phyloP scores from a whole-genome alignment of 345 rosid genomes.

The Schrenkiella parvula region DNA sequence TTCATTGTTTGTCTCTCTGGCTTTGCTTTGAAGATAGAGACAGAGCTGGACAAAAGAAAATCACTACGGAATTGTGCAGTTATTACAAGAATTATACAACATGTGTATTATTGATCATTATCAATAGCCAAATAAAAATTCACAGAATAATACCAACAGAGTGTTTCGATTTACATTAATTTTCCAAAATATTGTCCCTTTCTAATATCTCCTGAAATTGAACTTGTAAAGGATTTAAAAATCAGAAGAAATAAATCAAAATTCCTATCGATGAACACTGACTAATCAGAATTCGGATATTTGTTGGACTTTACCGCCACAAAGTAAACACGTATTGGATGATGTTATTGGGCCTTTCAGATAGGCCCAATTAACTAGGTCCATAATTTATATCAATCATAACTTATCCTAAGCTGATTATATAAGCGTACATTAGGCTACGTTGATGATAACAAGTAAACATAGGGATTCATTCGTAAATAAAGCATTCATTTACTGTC shows the following conservation, averaged over 20 bases:
- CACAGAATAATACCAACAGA: not conserved
- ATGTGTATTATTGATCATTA: slow-evolving; percentile 2
- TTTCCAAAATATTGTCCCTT: not conserved
- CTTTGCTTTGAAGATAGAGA: slow-evolving; percentile 28
- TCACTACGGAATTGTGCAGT: slow-evolving; percentile 8
- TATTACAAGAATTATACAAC: slow-evolving; percentile 11
- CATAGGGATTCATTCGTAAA: not conserved
- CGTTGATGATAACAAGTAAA: not conserved
- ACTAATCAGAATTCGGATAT: no score
- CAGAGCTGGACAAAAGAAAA: not conserved
- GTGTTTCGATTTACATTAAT: not conserved
- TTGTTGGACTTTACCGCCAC: not conserved
- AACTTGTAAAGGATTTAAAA: no score
- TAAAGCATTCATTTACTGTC: not conserved
- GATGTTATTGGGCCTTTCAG: slow-evolving; percentile 4
- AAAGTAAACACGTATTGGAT: not conserved
- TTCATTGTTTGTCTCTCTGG: slow-evolving; percentile 15
- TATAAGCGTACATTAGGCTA: not conserved
- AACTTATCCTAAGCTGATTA: not conserved
- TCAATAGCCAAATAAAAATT: not conserved
- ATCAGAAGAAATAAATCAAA: no score
- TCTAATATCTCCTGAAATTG: not conserved
- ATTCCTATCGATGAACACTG: no score
- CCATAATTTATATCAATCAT: not conserved
- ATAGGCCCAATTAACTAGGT: not conserved